Conservation (phyloP, 768 basidiomycete species). For the Ephemerocybe angulata region DNA sequence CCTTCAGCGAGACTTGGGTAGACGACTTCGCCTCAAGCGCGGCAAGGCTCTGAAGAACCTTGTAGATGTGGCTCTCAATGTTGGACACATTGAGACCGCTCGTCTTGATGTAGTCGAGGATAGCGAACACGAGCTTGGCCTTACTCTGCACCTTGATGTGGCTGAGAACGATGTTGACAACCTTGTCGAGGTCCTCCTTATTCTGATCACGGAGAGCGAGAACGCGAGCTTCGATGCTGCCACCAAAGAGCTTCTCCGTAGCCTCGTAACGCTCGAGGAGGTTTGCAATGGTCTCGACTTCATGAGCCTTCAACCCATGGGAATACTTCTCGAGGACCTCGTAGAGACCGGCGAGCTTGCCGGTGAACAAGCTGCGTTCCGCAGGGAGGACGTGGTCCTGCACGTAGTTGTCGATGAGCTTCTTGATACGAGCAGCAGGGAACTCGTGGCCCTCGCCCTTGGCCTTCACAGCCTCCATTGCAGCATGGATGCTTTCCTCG, state of each 20-base stretch:
- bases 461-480: conserved; percentile 70
- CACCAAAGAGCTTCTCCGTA: conserved; percentile 91
- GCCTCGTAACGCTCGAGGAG: conserved; percentile 77
- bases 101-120: conserved; percentile 88
- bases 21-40: conserved; percentile 92
- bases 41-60: conserved; percentile 78
- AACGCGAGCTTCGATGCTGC: conserved; percentile 90
- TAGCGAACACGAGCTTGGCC: conserved; percentile 77
- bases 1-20: conserved; percentile 88
- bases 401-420: conserved; percentile 80
- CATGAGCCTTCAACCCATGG: conserved; percentile 83
- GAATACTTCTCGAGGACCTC: conserved; percentile 78
- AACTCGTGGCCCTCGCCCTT: conserved; percentile 81
- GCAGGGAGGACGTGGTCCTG: conserved; percentile 76
- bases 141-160: conserved; percentile 96
- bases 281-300: conserved; percentile 70
- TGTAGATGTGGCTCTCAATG: conserved; percentile 67
- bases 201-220: conserved; percentile 86
- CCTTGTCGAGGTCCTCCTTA: conserved; percentile 90
- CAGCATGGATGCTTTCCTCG: conserved; percentile 77
- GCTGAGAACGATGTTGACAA: conserved; percentile 81
- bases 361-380: conserved; percentile 77
- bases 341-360: conserved; percentile 64
- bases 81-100: conserved; percentile 73
- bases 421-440: conserved; percentile 83